Conservation (phyloP, 306 rosid species). For the Urtica urens region DNA sequence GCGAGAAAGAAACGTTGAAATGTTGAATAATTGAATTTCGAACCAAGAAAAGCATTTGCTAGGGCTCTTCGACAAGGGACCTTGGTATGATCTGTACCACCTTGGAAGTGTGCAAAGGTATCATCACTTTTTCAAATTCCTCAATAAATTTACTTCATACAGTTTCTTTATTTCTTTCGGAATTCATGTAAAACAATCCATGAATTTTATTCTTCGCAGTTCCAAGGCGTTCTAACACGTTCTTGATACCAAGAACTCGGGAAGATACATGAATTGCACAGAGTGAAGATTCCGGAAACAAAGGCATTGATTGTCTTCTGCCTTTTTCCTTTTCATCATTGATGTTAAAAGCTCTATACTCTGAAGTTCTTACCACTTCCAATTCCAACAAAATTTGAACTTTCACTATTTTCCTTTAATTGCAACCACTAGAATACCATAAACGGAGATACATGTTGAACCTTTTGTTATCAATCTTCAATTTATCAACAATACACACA, state of each 20-base stretch:
- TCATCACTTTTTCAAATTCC: slow-evolving; percentile 10
- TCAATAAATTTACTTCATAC: background rate
- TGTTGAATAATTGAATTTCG: too few relatives aligned
- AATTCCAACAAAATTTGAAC: too few relatives aligned
- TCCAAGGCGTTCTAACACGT: slow-evolving; percentile 84
- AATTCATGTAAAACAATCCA: background rate
- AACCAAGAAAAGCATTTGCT: slow-evolving; percentile 95
- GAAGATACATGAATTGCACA: slow-evolving; percentile 2
- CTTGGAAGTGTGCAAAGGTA: slow-evolving; percentile 78
- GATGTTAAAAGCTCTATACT: too few relatives aligned
- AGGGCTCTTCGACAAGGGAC: slow-evolving; percentile 95
- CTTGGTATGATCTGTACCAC: slow-evolving; percentile 70
- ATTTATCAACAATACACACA: too few relatives aligned
- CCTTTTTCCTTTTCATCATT: too few relatives aligned
- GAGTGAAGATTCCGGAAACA: background rate
- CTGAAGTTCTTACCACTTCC: too few relatives aligned
- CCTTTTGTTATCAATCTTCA: too few relatives aligned
- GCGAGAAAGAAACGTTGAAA: too few relatives aligned
- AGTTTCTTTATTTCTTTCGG: background rate
- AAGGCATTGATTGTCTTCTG: too few relatives aligned
- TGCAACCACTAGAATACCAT: too few relatives aligned
- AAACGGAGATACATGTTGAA: too few relatives aligned
- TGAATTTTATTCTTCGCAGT: slow-evolving; percentile 34
- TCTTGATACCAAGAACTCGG: slow-evolving; percentile 22
- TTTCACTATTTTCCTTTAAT: too few relatives aligned